Conservation (phyloP, 805 yeast species). For the Komagataella pseudopastoris region DNA sequence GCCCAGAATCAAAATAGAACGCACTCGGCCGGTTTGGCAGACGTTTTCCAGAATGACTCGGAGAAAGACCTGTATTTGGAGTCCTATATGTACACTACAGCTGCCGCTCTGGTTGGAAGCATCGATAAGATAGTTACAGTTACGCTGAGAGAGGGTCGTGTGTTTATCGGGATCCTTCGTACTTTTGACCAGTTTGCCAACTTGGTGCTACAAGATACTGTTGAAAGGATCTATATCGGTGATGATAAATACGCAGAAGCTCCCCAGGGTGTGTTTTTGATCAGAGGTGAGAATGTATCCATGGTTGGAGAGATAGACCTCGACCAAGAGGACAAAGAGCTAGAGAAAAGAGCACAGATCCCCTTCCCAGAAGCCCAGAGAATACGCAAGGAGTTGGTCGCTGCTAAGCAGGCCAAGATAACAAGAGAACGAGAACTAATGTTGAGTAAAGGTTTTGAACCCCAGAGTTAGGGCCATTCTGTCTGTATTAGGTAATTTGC, state of each 20-base stretch:
- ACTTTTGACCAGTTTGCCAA: slow-evolving; percentile 95
- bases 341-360: slow-evolving; percentile 40
- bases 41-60: neutral
- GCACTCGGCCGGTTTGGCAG: neutral
- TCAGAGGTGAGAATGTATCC: slow-evolving; percentile 93
- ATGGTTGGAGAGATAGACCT: slow-evolving; percentile 90
- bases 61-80: slow-evolving; percentile 51
- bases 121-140: slow-evolving; percentile 78
- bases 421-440: neutral
- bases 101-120: slow-evolving; percentile 82
- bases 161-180: slow-evolving; percentile 77
- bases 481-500: neutral
- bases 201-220: slow-evolving; percentile 80
- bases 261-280: slow-evolving; percentile 62
- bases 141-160: slow-evolving; percentile 79
- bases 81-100: slow-evolving; percentile 74
- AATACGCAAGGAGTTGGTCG: slow-evolving; percentile 11
- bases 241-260: slow-evolving; percentile 52
- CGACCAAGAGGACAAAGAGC: slow-evolving; percentile 66
- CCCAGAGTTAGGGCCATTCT: neutral
- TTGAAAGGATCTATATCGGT: slow-evolving; percentile 66
- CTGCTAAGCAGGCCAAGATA: neutral
- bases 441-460: neutral
- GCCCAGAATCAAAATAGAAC: neutral
- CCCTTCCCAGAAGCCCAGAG: slow-evolving; percentile 47